phyloP scores from a whole-genome alignment of 78 protist genomes.

The Trichosphaerium sp. region DNA sequence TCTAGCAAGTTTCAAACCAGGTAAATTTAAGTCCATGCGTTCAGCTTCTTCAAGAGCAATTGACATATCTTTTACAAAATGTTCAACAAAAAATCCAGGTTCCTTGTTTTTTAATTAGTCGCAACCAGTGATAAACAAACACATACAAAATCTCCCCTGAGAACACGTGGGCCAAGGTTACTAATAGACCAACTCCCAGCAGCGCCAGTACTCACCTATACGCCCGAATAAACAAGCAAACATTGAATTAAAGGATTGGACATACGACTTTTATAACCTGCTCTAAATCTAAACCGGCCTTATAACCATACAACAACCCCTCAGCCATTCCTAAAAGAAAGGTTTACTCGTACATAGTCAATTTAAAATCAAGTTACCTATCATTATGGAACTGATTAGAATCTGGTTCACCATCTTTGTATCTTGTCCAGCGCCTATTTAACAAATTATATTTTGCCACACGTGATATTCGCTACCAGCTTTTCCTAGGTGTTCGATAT shows the following conservation, averaged over 20 bases:
- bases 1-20: slow-evolving; percentile 48
- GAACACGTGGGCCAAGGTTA: slow-evolving; percentile 29
- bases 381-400: not conserved
- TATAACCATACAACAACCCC: slow-evolving; percentile 44
- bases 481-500: slow-evolving; percentile 11
- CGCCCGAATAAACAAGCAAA: no score
- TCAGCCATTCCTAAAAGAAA: no score
- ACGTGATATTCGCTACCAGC: no score
- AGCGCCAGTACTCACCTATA: no score
- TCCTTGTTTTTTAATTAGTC: no score
- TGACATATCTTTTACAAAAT: slow-evolving; percentile 70
- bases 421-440: slow-evolving; percentile 56
- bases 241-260: no score
- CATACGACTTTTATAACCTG: slow-evolving; percentile 24
- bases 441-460: no score
- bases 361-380: no score
- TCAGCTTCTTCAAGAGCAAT: slow-evolving; percentile 35
- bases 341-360: no score
- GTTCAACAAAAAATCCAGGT: slow-evolving; percentile 66
- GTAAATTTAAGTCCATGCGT: slow-evolving; percentile 30
- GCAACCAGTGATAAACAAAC: no score
- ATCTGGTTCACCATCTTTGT: slow-evolving; percentile 60
- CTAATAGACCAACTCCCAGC: slow-evolving; percentile 46
- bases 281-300: slow-evolving; percentile 45
- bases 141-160: slow-evolving; percentile 42